phyloP scores from a whole-genome alignment of 352 stramenopile genomes.

The Achlya hypogyna region DNA sequence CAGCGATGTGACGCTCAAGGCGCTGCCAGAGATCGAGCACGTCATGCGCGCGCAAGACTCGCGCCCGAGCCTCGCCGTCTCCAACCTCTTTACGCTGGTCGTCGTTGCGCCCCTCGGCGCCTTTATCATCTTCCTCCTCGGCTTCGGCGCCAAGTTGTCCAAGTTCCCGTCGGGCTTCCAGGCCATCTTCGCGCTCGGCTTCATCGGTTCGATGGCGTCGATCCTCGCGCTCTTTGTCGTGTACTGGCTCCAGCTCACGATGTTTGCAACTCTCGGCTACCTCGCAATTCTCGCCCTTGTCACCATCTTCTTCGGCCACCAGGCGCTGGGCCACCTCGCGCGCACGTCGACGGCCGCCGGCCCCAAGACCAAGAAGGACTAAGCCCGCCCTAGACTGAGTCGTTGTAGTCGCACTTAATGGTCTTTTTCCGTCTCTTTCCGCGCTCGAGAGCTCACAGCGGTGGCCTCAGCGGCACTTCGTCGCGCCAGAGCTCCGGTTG shows the following conservation, averaged over 20 bases:
- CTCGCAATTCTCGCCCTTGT: constrained; percentile 47
- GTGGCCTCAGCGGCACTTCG: background rate
- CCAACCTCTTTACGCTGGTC: constrained; percentile 52
- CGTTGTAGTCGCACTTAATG: background rate
- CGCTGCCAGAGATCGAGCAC: constrained; percentile 81
- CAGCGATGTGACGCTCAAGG: constrained; percentile 78
- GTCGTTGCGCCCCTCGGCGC: constrained; percentile 46
- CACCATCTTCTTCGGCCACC: constrained; percentile 55
- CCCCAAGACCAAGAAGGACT: constrained; percentile 58
- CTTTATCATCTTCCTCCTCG: constrained; percentile 57
- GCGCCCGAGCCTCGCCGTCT: constrained; percentile 54
- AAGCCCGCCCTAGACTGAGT: background rate
- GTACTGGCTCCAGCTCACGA: constrained; percentile 86
- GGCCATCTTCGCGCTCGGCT: constrained; percentile 53
- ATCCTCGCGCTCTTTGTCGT: constrained; percentile 73
- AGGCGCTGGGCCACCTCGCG: constrained; percentile 69
- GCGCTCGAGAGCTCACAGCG: background rate
- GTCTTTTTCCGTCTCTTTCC: background rate
- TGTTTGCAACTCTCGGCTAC: constrained; percentile 77
- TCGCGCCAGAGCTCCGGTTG: background rate
- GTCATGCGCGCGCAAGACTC: constrained; percentile 71
- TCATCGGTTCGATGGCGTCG: constrained; percentile 57
- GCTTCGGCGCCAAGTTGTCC: constrained; percentile 49
- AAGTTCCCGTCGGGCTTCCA: constrained; percentile 44
- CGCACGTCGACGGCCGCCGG: constrained; percentile 3